A percentile compares a stretch with the other conserved stretches of the same genome.
Conservation (phyloP, 2,329 filamentous ascomycete genomes). For the Neoscytalidium dimidiatum region DNA sequence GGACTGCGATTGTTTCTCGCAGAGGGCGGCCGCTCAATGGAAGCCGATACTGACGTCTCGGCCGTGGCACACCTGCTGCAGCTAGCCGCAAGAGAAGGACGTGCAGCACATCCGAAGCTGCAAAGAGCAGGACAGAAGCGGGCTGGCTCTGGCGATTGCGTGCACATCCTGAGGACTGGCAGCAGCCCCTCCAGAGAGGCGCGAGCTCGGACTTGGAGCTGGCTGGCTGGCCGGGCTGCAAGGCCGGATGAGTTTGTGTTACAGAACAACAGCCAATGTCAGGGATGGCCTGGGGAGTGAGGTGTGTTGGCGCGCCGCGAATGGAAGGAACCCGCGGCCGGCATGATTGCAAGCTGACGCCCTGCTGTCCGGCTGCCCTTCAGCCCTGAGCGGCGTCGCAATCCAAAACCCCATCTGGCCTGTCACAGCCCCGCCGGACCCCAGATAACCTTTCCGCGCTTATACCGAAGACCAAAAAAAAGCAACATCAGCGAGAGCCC, state of each 20-base stretch:
- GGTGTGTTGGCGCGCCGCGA: slow-evolving; percentile 15
- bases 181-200: neutral
- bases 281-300: slow-evolving; percentile 14
- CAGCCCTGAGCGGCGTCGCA: neutral
- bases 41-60: slow-evolving; percentile 48
- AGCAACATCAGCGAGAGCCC: neutral
- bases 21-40: neutral
- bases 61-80: slow-evolving; percentile 99
- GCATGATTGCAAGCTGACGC: neutral
- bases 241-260: neutral
- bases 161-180: neutral
- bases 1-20: slow-evolving; percentile 6
- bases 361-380: neutral
- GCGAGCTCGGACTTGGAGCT: neutral
- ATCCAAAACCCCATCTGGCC: neutral
- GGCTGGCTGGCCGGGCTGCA: slow-evolving; percentile 9
- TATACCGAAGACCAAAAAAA: neutral
- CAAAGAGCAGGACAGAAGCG: neutral
- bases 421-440: neutral
- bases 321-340: slow-evolving; percentile 5
- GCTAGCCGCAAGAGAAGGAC: slow-evolving; percentile 68
- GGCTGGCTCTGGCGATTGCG: slow-evolving; percentile 1
- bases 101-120: slow-evolving; percentile 2
- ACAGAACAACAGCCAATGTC: slow-evolving; percentile 16
- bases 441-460: neutral